Evolutionary conservation across 331 rosid species (phyloP), one percentile per base, ranked within the genome.

Genomic region (Malus hybrid): DNA sequence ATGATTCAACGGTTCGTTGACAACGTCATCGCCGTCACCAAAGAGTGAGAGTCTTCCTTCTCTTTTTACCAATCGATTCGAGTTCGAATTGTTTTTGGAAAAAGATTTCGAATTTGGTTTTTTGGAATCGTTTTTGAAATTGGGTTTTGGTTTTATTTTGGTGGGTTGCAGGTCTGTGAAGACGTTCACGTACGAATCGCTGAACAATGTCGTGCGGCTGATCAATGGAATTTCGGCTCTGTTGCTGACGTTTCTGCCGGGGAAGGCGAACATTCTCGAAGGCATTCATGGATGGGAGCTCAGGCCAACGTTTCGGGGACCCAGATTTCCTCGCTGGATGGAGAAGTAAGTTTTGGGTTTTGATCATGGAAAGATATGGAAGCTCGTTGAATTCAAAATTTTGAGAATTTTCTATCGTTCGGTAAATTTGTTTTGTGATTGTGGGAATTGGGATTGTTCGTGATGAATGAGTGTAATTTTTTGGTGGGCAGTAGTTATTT

Each of bases 231-330:
- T 93, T 28, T 93, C 98, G 20, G 97, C 97, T 10, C 86, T 93
- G 72, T 74, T 93, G 69, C 69, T 93, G 85, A 79, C 89, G 24
- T n/a, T 90, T 61, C 78, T 93, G 76, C 98, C 98, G 1, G 98
- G 96, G 70, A 93, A 85, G 64, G 89, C 95, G 67, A 83, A 62
- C 62, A 89, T 91, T 48, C 98, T 93, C 46, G 97, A 93, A 90
- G 97, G 98, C 32, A 87, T 91, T 74, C 93, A 93, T 81, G 98
- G 98, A 64, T 93, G 98, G 98, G 98, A 93, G 84, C 98, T 91
- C 70, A 82, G 89, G 80, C 97, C 98, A 11, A 88, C 96, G 39
- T 86, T 93, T 69, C 91, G 96, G 6, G 98, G 98, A 70, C 98
- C 98, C 5, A 93, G 94, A n/a, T 81, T 93, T 69, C 98, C 98